Percentiles rank a stretch among this genome's conserved stretches.
These are phyloP conservation scores for Wallacemonas sp. DNA, from an alignment of 208 protist species.

Conservation along the genomic window DNA sequence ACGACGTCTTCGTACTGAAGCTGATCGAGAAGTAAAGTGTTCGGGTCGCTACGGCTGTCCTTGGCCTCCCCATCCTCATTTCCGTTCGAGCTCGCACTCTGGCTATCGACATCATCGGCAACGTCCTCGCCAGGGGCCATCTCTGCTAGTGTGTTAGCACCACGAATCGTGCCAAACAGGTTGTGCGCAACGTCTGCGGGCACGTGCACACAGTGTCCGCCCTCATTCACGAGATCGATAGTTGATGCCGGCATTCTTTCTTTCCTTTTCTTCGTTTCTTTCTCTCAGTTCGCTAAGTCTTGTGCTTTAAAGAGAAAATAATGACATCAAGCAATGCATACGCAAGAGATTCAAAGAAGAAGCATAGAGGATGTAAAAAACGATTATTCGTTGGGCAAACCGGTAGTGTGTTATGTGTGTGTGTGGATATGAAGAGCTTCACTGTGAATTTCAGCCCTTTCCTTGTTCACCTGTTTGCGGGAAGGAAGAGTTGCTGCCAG, in stretches of 20 bases:
- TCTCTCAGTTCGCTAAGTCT: no score
- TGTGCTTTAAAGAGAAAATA: no score
- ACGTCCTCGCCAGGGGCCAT: slow-evolving; percentile 14
- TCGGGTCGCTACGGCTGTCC: not conserved
- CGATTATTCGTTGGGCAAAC: no score
- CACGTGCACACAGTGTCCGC: slow-evolving; percentile 25
- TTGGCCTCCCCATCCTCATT: slow-evolving; percentile 16
- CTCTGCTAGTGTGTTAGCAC: slow-evolving; percentile 29
- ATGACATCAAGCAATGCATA: no score
- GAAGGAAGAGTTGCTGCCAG: no score
- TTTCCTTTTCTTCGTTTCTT: not conserved
- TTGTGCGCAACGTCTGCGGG: slow-evolving; percentile 30
- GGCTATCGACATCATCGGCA: slow-evolving; percentile 6
- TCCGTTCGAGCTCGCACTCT: slow-evolving; percentile 22
- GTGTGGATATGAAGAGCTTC: no score
- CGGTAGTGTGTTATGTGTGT: no score
- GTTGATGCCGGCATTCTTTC: not conserved
- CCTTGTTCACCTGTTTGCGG: no score
- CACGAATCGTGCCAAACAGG: slow-evolving; percentile 30
- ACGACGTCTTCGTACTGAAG: slow-evolving; percentile 34
- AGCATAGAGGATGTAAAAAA: no score
- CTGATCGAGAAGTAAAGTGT: slow-evolving; percentile 36
- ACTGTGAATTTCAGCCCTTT: no score
- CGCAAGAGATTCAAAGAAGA: no score
- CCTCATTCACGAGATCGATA: slow-evolving; percentile 22